Base-by-base conservation (phyloP, 768 basidiomycete species). In the Favolaschia claudopus region DNA sequence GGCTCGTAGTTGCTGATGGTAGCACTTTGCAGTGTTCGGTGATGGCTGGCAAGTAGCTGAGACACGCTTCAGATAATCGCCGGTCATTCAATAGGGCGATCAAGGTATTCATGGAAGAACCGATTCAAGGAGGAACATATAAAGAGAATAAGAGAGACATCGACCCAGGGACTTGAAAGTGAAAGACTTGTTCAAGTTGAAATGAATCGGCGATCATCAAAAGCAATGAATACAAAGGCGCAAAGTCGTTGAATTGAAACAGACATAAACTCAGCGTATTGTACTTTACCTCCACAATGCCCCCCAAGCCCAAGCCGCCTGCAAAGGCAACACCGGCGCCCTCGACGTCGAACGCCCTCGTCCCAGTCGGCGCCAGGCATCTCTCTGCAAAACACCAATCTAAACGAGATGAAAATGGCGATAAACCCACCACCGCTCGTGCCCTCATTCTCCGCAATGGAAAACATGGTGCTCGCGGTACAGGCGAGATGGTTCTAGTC, bases 391-490 rank as follows among this genome's bases (percentile, higher is more conserved):
- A 72, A 49, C 58, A 67, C 36, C 61, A 73, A 44, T 67, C 62
- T 9, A 82, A 82, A 60, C 80, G 82, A 49, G 78, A 84, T 48
- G 79, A 77, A 67, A 73, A 83, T 60, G 81, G 82, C 31, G 74
- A 82, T 54, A 80, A 79, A 62, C 89, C 88, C 0, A 85, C 87
- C 2, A 92, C 91, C 1, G 78, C 83, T n/a, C 85, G 88, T 38
- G 91, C 92, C 25, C 80, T 93, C 51, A 71, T 92, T 53, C 73
- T 93, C 62, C 84, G 92, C 62, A 89, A 91, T 67, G 89, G 88
- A 37, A 92, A 91, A 68, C 74, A 88, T 73, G 91, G 89, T 13
- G 79, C 89, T 27, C 81, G 80, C 50, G 91, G 91, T 37, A 85
- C 85, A 6, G 90, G 90, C 17, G 90, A 92, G 72, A 19, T 92